These are phyloP conservation scores for Polyporus arcularius DNA, from an alignment of 768 basidiomycete genomes.

Conservation along the genomic window DNA sequence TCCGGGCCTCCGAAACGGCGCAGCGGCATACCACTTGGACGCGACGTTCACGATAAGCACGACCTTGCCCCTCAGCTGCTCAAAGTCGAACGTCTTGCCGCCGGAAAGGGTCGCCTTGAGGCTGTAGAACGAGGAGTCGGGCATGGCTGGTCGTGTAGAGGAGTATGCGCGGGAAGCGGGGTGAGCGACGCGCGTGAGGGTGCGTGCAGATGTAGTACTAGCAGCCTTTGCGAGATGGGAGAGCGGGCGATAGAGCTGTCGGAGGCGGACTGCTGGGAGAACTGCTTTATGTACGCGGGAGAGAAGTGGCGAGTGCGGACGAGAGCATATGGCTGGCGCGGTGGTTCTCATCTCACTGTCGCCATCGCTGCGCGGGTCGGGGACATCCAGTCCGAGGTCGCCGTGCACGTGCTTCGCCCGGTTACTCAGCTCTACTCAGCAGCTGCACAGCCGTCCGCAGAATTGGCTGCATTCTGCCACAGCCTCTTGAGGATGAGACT, in stretches of 20 bases:
- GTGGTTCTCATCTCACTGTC: not conserved
- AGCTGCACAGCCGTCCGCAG: too few relatives aligned
- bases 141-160: constrained; percentile 12
- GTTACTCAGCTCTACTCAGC: too few relatives aligned
- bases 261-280: not conserved
- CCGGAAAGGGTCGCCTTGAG: constrained; percentile 67
- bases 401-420: too few relatives aligned
- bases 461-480: too few relatives aligned
- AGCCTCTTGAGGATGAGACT: too few relatives aligned
- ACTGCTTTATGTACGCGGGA: not conserved
- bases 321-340: not conserved
- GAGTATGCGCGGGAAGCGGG: not conserved
- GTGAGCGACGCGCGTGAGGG: not conserved
- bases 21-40: constrained; percentile 62
- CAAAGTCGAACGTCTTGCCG: constrained; percentile 59
- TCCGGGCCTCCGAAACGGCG: not conserved
- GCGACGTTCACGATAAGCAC: constrained; percentile 81
- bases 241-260: not conserved
- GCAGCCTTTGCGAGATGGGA: not conserved
- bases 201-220: not conserved
- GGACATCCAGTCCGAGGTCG: too few relatives aligned
- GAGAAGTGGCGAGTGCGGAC: not conserved
- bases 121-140: constrained; percentile 54
- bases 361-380: too few relatives aligned
- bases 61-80: constrained; percentile 72